Base-by-base conservation (phyloP, 1,139 yeast species). In the Scheffersomyces quercinus region DNA sequence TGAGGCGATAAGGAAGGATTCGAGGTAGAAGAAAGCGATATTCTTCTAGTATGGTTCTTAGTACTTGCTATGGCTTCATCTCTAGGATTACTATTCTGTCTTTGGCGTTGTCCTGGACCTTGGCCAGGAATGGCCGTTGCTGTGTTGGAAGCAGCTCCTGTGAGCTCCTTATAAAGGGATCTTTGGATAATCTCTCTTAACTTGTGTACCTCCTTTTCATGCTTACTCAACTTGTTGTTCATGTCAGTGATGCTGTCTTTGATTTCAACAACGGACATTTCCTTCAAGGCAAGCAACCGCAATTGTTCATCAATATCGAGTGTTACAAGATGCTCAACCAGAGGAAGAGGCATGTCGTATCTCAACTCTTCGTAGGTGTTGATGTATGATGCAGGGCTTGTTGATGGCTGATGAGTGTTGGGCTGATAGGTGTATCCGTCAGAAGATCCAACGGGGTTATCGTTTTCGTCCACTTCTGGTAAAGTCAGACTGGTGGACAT, bases 201-300 rank as follows among this genome's bases (percentile, higher is more conserved):
- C 40, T 61, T 64, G 44, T 77, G 82, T 29, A 82, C 68, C 34
- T 76, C 77, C 29, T 58, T 58, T 51, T 79, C 82, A 37, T 80
- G 65, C 54, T 71, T 49, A 53, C 66, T 38, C 41, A 68, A 47
- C 55, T 70, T 58, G 51, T 59, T 50, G 33, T 56, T 65, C 42
- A 73, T 51, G 35, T 59, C 58, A 40, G 62, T 65, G 30, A 82
- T 70, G 41, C 68, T 67, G 52, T 81, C 84, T 45, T 77, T 79
- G 36, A 81, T 58, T 49, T 81, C 85, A 33, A 82, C 79, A 28
- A 81, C 67, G 15, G 73, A 68, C 85, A 82, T 81, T 55, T 83
- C 88, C 52, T 81, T 82, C 31, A 80, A 61, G 0, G 88, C 88
- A 42, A 83, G 62, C 11, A 76, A 59, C 45, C 86, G 62, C 38